Evolutionary conservation across 257 asterid species (phyloP).

Genomic region (Fraxinus quadrangulata): DNA sequence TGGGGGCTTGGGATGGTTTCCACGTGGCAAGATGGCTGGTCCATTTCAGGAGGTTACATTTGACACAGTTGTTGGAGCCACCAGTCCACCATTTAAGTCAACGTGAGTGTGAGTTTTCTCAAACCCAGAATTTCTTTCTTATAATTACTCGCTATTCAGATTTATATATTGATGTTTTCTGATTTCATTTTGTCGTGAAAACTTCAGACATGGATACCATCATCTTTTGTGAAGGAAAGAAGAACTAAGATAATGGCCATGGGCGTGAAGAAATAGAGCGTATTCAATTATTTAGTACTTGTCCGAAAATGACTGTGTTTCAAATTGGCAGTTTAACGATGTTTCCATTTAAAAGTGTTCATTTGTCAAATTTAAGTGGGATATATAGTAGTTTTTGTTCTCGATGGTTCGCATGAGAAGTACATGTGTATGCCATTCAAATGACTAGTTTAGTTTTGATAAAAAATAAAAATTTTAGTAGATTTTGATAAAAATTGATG

Average conservation of each 20-base stretch:
- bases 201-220: slow-evolving; percentile 93
- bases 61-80: slow-evolving; percentile 80
- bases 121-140: slow-evolving; percentile 17
- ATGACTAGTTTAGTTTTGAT: too few species aligned
- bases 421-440: too few species aligned
- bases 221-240: slow-evolving; percentile 92
- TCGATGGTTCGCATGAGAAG: too few species aligned
- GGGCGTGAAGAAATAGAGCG: not conserved
- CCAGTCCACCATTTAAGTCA: slow-evolving; percentile 91
- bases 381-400: not conserved
- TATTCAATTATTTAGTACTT: slow-evolving; percentile 17
- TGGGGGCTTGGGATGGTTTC: slow-evolving; percentile 96
- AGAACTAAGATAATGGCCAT: slow-evolving; percentile 55
- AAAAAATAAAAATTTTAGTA: too few species aligned
- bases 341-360: not conserved
- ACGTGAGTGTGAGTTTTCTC: slow-evolving; percentile 52
- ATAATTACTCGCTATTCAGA: not conserved
- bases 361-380: slow-evolving; percentile 10
- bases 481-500: too few species aligned
- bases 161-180: slow-evolving; percentile 14
- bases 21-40: slow-evolving; percentile 99
- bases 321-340: slow-evolving; percentile 17
- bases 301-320: not conserved
- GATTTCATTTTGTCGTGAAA: slow-evolving; percentile 9
- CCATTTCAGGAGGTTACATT: slow-evolving; percentile 99